Evolutionary conservation across 108 stramenopile species (phyloP).

Genomic region (Skeletonema tropicum): DNA sequence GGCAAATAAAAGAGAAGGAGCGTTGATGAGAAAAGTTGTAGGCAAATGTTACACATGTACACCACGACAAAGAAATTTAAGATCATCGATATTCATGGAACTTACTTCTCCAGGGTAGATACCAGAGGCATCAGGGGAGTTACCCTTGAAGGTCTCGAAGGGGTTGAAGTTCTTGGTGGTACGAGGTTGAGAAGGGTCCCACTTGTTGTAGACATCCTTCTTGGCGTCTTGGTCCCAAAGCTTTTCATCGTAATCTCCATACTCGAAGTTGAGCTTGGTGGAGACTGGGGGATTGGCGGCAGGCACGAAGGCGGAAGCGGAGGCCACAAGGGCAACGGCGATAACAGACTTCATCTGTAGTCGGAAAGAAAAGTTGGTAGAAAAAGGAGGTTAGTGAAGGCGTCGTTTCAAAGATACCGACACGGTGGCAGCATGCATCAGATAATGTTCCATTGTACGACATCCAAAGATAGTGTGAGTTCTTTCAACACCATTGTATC

Average conservation of each 20-base stretch:
- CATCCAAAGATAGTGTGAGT: no score
- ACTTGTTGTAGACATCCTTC: slow-evolving; percentile 80
- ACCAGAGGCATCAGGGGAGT: slow-evolving; percentile 80
- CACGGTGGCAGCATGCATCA: no score
- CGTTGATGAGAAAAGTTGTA: slow-evolving; percentile 3
- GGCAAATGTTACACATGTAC: no score
- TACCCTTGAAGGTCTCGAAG: slow-evolving; percentile 84
- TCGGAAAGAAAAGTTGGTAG: background rate
- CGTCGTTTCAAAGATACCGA: no score
- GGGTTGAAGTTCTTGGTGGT: slow-evolving; percentile 92
- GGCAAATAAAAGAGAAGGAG: slow-evolving; percentile 21
- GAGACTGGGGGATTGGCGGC: slow-evolving; percentile 43
- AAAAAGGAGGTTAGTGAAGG: background rate
- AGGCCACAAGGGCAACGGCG: slow-evolving; percentile 51
- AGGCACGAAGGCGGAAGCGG: slow-evolving; percentile 52
- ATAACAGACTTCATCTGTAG: slow-evolving; percentile 43
- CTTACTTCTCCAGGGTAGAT: slow-evolving; percentile 82
- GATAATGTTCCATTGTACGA: background rate
- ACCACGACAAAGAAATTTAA: background rate
- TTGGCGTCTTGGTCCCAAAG: slow-evolving; percentile 86
- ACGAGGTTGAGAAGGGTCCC: slow-evolving; percentile 85
- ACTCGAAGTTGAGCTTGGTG: slow-evolving; percentile 58
- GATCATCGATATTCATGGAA: background rate
- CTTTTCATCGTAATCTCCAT: slow-evolving; percentile 88
- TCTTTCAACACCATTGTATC: no score